These are phyloP conservation scores for Lasiosphaeriaceae sp. DNA, from an alignment of 495 filamentous ascomycete genomes.

Conservation along the genomic window DNA sequence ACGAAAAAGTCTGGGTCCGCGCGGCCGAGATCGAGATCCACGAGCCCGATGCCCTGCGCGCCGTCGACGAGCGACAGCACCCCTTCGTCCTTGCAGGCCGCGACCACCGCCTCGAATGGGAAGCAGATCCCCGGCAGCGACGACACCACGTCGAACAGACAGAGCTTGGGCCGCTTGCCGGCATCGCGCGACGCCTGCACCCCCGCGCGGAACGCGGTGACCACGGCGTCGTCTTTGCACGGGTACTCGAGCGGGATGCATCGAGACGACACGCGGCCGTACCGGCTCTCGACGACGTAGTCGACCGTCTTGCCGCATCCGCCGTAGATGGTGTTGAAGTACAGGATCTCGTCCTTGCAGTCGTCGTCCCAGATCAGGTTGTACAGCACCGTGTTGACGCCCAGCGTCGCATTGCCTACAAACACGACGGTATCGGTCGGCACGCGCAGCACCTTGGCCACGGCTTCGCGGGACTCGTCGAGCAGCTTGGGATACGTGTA, in stretches of 20 bases:
- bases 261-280: slow-evolving; percentile 27
- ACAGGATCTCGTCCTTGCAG: slow-evolving; percentile 58
- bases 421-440: slow-evolving; percentile 64
- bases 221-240: slow-evolving; percentile 53
- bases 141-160: slow-evolving; percentile 76
- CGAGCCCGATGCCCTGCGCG: slow-evolving; percentile 77
- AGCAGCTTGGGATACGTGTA: slow-evolving; percentile 56
- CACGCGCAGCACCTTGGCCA: slow-evolving; percentile 61
- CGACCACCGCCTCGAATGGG: slow-evolving; percentile 67
- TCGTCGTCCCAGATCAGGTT: slow-evolving; percentile 55
- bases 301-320: slow-evolving; percentile 66
- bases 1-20: slow-evolving; percentile 82
- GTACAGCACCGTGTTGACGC: slow-evolving; percentile 73
- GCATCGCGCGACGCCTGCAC: slow-evolving; percentile 39
- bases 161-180: slow-evolving; percentile 50
- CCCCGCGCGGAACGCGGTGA: slow-evolving; percentile 46
- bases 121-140: slow-evolving; percentile 72
- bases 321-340: slow-evolving; percentile 74
- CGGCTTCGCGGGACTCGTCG: slow-evolving; percentile 56
- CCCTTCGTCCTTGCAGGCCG: slow-evolving; percentile 58
- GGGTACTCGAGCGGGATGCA: slow-evolving; percentile 51
- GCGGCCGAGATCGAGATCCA: slow-evolving; percentile 58
- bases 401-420: slow-evolving; percentile 77
- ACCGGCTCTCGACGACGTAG: slow-evolving; percentile 60
- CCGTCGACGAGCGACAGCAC: slow-evolving; percentile 68